Evolutionary conservation across 2,329 filamentous ascomycete species (phyloP).

Genomic region (Hawksworthiomyces lignivorus): DNA sequence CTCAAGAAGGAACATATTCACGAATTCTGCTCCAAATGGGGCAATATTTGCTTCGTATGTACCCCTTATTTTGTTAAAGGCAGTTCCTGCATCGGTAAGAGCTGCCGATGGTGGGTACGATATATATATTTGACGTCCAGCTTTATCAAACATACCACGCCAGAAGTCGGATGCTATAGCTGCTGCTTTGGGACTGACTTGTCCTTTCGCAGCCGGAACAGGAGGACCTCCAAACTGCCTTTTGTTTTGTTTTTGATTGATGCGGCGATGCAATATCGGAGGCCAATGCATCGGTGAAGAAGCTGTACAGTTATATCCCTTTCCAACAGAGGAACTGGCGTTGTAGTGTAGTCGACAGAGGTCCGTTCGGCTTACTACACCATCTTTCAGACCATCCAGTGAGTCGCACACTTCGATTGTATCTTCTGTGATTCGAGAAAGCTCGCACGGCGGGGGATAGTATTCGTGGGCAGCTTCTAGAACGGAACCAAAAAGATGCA

Average conservation of each 20-base stretch:
- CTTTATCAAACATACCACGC: constrained; percentile 28
- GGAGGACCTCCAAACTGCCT: too few relatives aligned
- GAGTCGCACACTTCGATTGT: constrained; percentile 15
- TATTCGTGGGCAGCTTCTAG: constrained; percentile 31
- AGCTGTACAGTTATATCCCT: constrained; percentile 23
- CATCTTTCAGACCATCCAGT: constrained; percentile 16
- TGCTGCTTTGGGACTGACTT: constrained; percentile 11
- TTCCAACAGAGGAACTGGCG: constrained; percentile 36
- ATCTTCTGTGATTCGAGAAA: constrained; percentile 14
- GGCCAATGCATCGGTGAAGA: constrained; percentile 3
- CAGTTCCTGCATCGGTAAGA: constrained; percentile 26
- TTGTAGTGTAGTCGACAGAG: constrained; percentile 38
- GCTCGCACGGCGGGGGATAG: constrained; percentile 26
- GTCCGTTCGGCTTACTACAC: constrained; percentile 17
- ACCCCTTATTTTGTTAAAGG: constrained; percentile 23
- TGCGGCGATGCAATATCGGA: too few relatives aligned
- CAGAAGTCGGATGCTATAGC: constrained; percentile 24
- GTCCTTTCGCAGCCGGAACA: constrained; percentile 7
- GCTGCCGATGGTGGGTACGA: constrained; percentile 23
- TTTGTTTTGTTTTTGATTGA: too few relatives aligned
- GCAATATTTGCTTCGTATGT: constrained; percentile 17
- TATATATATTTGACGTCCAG: constrained; percentile 27
- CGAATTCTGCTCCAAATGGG: constrained; percentile 22
- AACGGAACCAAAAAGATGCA: constrained; percentile 31
- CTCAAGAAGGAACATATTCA: constrained; percentile 26